These are phyloP conservation scores for Suhomyces maxii DNA, from an alignment of 1,139 yeast genomes.

Conservation along the genomic window DNA sequence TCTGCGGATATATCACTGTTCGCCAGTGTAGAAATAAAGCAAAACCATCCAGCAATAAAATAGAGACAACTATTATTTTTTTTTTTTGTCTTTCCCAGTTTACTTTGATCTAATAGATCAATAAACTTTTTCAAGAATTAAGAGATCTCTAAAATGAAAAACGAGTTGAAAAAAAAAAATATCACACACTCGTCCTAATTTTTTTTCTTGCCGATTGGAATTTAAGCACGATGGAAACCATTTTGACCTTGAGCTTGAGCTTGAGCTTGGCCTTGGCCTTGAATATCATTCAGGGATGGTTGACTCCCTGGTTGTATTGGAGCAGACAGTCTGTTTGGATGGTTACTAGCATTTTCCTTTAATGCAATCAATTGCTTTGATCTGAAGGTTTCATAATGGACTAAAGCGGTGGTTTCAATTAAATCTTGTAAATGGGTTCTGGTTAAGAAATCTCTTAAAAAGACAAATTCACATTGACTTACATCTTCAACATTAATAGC, in stretches of 20 bases:
- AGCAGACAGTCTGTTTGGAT: constrained; percentile 34
- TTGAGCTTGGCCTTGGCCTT: constrained; percentile 9
- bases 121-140: neutral
- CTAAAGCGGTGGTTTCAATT: constrained; percentile 85
- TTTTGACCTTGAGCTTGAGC: constrained; percentile 10
- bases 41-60: neutral
- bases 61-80: neutral
- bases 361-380: constrained; percentile 90
- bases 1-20: neutral
- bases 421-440: constrained; percentile 95
- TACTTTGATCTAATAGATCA: too few species aligned
- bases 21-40: neutral
- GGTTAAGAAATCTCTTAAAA: constrained; percentile 88
- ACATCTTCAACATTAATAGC: constrained; percentile 89
- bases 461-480: constrained; percentile 91
- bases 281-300: constrained; percentile 6
- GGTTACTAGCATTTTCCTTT: constrained; percentile 73
- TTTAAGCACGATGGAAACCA: constrained; percentile 12
- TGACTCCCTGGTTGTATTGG: constrained; percentile 10
- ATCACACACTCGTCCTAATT: too few species aligned
- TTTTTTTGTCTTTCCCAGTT: too few species aligned
- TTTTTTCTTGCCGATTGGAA: neutral
- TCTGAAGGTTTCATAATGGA: constrained; percentile 92
- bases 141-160: neutral
- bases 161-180: too few species aligned